Conservation (phyloP, 176 grass and related monocot genomes). For the Oryza coarctata region DNA sequence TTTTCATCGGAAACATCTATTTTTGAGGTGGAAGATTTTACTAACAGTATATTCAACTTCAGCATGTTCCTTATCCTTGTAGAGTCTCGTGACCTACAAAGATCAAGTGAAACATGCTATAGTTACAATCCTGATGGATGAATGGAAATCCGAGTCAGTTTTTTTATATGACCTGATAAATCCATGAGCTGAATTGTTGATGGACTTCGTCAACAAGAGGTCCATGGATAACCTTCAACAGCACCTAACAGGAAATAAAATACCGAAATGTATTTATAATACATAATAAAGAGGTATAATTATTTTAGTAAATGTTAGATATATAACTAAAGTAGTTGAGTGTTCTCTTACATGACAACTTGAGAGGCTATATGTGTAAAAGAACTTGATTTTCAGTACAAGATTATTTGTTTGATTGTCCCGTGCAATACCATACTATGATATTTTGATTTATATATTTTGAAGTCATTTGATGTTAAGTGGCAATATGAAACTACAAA, state of each 20-base stretch:
- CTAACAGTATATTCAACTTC: slow-evolving; percentile 93
- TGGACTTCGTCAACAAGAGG: slow-evolving; percentile 83
- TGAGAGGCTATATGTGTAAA: background rate
- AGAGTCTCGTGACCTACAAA: slow-evolving; percentile 78
- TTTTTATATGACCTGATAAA: slow-evolving; percentile 68
- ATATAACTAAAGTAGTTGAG: background rate
- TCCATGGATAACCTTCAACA: slow-evolving; percentile 63
- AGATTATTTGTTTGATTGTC: background rate
- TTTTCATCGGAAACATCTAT: background rate
- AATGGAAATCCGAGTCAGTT: background rate
- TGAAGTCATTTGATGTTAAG: background rate
- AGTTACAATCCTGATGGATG: background rate
- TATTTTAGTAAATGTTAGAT: background rate
- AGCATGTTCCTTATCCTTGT: slow-evolving; percentile 82
- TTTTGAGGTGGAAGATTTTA: background rate
- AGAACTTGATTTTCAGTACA: background rate
- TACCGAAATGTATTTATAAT: background rate
- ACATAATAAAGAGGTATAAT: background rate
- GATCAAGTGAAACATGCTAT: background rate
- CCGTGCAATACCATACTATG: background rate
- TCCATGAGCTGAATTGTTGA: slow-evolving; percentile 86
- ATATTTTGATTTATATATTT: background rate
- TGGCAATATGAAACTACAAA: background rate
- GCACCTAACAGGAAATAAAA: slow-evolving; percentile 43
- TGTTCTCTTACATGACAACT: background rate